Evolutionary conservation across 805 yeast genomes (phyloP).

Genomic region (Wickerhamiella siamensis): DNA sequence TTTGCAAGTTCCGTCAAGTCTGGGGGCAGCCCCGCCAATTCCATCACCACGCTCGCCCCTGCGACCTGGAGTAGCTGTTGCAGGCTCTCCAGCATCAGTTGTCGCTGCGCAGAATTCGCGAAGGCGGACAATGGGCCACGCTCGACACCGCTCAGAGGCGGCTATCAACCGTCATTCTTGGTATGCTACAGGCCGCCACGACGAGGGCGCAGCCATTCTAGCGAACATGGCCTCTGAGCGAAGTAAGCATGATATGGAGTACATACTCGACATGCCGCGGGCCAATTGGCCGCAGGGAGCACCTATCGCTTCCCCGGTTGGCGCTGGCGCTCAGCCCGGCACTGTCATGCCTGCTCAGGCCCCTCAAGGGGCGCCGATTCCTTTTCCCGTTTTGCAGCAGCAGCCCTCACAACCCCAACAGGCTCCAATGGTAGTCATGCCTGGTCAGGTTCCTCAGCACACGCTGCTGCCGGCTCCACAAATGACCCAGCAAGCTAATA

Average conservation of each 20-base stretch:
- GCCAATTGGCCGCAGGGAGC: background rate
- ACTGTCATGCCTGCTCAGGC: too few species aligned
- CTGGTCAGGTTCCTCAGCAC: background rate
- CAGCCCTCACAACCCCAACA: background rate
- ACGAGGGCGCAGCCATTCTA: constrained; percentile 18
- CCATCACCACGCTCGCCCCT: background rate
- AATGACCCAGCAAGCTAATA: too few species aligned
- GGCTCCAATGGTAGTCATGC: background rate
- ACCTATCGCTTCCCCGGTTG: background rate
- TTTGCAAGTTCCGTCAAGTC: background rate
- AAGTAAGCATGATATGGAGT: constrained; percentile 6
- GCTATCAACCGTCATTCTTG: background rate
- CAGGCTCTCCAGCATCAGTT: constrained; percentile 1
- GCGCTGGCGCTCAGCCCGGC: background rate
- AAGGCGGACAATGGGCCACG: constrained; percentile 3
- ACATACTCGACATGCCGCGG: background rate
- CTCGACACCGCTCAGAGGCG: constrained; percentile 10
- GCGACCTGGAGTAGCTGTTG: background rate
- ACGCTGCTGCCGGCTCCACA: background rate
- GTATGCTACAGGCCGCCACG: constrained; percentile 9
- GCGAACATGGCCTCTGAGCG: constrained; percentile 18
- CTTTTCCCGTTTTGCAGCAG: background rate
- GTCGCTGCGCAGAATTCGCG: constrained; percentile 1
- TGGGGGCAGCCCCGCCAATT: background rate
- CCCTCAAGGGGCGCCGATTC: background rate